Percentiles rank a stretch among this genome's conserved stretches.
phyloP scores from a whole-genome alignment of 495 filamentous ascomycete genomes.

The Penicillium mononematosum region DNA sequence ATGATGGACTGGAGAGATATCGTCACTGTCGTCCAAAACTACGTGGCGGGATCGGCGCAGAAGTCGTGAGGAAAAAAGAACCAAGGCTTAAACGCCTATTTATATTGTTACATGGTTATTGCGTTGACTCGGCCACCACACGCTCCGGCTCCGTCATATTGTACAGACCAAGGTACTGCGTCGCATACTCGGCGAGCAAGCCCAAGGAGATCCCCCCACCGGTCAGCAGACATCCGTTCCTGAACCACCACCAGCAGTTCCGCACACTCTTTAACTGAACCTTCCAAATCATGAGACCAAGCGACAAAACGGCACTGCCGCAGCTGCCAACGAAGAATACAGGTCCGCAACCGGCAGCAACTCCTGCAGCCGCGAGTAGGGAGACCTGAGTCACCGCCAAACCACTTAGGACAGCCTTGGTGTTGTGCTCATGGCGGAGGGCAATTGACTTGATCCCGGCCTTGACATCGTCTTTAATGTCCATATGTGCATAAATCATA shows the following conservation, averaged over 20 bases:
- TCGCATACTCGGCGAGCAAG: constrained; percentile 61
- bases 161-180: constrained; percentile 35
- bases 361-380: constrained; percentile 75
- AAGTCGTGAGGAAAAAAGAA: background rate
- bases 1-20: constrained; percentile 80
- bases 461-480: constrained; percentile 89
- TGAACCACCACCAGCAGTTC: constrained; percentile 98
- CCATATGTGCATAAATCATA: constrained; percentile 99
- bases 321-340: constrained; percentile 83
- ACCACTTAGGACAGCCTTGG: constrained; percentile 78
- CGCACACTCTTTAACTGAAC: constrained; percentile 80
- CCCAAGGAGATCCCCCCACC: constrained; percentile 66
- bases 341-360: constrained; percentile 72
- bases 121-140: constrained; percentile 11
- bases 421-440: constrained; percentile 81
- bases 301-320: constrained; percentile 70
- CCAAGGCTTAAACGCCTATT: background rate
- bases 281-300: constrained; percentile 85
- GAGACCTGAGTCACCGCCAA: constrained; percentile 73
- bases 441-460: constrained; percentile 96
- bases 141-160: constrained; percentile 10
- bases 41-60: constrained; percentile 14
- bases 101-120: constrained; percentile 13
- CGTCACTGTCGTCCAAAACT: constrained; percentile 56
- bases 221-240: constrained; percentile 65